phyloP scores from a whole-genome alignment of 441 rosid species.

The Macaranga tanarius region DNA sequence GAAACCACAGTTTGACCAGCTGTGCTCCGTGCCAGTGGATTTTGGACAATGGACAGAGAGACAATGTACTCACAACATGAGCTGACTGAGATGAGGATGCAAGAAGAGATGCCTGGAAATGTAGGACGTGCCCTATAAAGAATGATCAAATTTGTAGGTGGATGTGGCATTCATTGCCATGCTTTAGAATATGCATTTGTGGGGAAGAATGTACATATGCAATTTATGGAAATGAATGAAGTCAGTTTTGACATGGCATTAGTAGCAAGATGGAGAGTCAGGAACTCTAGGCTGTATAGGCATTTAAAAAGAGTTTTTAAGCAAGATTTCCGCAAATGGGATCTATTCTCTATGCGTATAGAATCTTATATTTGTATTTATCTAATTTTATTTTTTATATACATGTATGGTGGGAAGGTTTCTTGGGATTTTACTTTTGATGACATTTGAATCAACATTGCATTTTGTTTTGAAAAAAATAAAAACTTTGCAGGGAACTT shows the following conservation, averaged over 20 bases:
- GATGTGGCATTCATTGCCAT: background rate
- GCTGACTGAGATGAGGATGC: background rate
- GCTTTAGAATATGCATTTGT: background rate
- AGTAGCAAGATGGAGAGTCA: background rate
- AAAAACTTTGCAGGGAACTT: conserved; percentile 51
- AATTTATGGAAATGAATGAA: conserved; percentile 1
- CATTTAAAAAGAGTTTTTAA: background rate
- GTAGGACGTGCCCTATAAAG: background rate
- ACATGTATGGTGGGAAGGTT: background rate
- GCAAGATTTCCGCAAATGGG: background rate
- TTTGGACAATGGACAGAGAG: background rate
- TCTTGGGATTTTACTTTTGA: background rate
- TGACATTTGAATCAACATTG: background rate
- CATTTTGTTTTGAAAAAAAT: background rate
- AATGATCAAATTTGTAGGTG: background rate
- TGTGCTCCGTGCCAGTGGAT: background rate
- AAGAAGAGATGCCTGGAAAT: background rate
- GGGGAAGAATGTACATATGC: background rate
- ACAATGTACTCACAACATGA: background rate
- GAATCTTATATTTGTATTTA: background rate
- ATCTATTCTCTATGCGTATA: background rate
- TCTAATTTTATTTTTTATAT: too few relatives aligned
- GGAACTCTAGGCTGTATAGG: background rate
- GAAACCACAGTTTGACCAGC: background rate
- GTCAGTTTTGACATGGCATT: background rate